Conservation (phyloP, 352 stramenopile species). For the Globisporangium barbulae region DNA sequence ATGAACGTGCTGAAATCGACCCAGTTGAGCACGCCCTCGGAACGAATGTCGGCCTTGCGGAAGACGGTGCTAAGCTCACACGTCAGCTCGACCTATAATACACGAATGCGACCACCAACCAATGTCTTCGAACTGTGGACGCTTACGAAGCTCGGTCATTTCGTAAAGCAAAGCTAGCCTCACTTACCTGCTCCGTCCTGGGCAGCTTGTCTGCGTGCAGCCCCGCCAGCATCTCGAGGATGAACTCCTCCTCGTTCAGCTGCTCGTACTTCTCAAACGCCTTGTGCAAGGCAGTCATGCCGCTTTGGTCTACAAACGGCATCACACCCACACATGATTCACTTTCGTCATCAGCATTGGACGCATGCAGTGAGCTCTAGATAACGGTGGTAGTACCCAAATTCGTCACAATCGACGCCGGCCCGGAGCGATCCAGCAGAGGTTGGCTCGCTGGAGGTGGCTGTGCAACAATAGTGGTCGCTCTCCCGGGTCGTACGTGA, state of each 20-base stretch:
- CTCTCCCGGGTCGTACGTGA: neutral
- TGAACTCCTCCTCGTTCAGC: slow-evolving; percentile 44
- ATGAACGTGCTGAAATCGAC: slow-evolving; percentile 45
- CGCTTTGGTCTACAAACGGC: slow-evolving; percentile 29
- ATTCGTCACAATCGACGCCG: slow-evolving; percentile 14
- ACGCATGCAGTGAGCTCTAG: neutral
- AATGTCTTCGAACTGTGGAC: neutral
- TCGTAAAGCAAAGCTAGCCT: neutral
- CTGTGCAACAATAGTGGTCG: neutral
- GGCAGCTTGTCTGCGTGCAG: slow-evolving; percentile 20
- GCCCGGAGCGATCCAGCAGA: neutral
- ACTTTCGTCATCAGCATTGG: neutral
- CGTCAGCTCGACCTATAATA: slow-evolving; percentile 28
- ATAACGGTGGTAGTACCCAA: slow-evolving; percentile 4
- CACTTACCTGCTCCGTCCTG: slow-evolving; percentile 26
- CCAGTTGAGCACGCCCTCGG: slow-evolving; percentile 31
- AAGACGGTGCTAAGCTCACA: slow-evolving; percentile 39
- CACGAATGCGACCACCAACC: neutral
- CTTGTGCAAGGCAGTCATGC: slow-evolving; percentile 30
- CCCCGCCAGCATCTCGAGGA: slow-evolving; percentile 29
- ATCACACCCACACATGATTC: neutral
- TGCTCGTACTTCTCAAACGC: slow-evolving; percentile 32
- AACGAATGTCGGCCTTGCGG: slow-evolving; percentile 35
- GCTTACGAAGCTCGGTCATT: neutral
- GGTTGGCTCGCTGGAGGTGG: neutral